Base-by-base conservation (phyloP, 2,329 filamentous ascomycete species). In the Fusarium chlamydosporum region DNA sequence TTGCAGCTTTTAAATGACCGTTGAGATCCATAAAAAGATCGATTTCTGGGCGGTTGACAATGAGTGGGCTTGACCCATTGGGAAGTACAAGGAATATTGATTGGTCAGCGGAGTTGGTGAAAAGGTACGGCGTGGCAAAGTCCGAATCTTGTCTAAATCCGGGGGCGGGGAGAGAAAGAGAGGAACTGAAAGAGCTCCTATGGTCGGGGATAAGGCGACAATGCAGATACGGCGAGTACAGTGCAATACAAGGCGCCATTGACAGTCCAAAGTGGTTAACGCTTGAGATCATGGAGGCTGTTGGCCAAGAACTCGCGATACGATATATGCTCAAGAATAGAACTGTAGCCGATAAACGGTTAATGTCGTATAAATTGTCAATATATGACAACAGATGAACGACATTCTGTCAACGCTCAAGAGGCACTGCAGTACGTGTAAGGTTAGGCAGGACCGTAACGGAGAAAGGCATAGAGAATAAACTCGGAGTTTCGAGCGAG, bases 71-170 rank as follows among this genome's bases (percentile, higher is more conserved):
- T 56, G 50, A 53, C 47, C 41, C 46, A 57, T 66, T 51, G 7
- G 55, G 60, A 61, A 23, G 6, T 33, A 47, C 20, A 41, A 31
- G 31, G 23, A 15, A 23, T 12, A 15, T 29, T 70, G 66, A 72
- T 73, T 73, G 65, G 71, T 23, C 45, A 35, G 31, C 10, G 16
- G 38, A 55, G 23, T 35, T 38, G 41, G 45, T 53, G 50, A 45
- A 61, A 45, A 61, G 61, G 38, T 48, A 60, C 56, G 46, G 54
- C 27, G 55, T 61, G 53, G 41, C 56, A 65, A 74, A 73, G 38
- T 71, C 71, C 65, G 71, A 72, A 38, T 43, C 46, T 48, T 56
- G 53, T 64, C 60, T 74, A 74, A 74, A 64, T 72, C 68, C 68
- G 70, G 70, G 45, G 61, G 71, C 59, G 69, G 67, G 61, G 67